A percentile compares a stretch with the other conserved stretches of the same genome.
Conservation (phyloP, 148 eudicot species). For the Rhododendron ovatum region DNA sequence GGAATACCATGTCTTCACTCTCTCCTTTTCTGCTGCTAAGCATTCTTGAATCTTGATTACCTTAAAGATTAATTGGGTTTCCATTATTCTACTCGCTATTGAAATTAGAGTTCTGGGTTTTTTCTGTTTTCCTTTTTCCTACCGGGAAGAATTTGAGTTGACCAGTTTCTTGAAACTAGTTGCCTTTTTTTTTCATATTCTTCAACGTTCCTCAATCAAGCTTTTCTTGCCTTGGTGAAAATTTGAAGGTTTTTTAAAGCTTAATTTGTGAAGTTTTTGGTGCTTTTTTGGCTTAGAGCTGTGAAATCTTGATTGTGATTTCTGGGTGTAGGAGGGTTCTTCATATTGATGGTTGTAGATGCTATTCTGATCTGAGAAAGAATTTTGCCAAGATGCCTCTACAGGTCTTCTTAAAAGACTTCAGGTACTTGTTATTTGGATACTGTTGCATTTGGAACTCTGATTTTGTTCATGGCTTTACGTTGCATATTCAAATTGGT, state of each 20-base stretch:
- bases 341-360: background rate
- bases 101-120: background rate
- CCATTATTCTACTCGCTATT: background rate
- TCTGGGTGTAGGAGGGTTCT: background rate
- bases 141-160: background rate
- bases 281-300: background rate
- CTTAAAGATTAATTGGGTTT: background rate
- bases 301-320: background rate
- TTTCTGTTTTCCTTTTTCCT: background rate
- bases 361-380: background rate
- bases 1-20: background rate
- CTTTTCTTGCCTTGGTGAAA: background rate
- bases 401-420: slow-evolving; percentile 1
- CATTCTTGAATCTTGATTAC: background rate
- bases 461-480: background rate
- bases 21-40: background rate
- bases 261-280: background rate
- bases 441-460: background rate
- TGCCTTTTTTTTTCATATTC: background rate
- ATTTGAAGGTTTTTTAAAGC: background rate
- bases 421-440: background rate
- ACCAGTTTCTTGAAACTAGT: background rate
- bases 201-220: background rate
- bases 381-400: slow-evolving; percentile 1
- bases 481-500: no score